phyloP scores from a whole-genome alignment of 495 filamentous ascomycete species.

The Xylaria telfairii region DNA sequence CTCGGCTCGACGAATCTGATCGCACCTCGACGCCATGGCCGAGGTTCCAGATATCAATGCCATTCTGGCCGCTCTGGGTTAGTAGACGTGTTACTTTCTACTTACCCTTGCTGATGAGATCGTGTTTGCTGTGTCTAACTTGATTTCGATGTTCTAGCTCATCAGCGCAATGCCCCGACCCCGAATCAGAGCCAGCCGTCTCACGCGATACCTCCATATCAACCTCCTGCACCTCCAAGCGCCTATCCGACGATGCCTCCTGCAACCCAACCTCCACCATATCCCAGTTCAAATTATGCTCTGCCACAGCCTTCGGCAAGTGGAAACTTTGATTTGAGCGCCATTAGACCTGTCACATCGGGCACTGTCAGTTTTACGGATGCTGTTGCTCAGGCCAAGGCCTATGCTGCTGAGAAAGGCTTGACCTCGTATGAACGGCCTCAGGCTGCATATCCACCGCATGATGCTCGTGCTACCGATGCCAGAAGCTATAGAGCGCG shows the following conservation, averaged over 20 bases:
- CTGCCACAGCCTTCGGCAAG: constrained; percentile 72
- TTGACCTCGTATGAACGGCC: constrained; percentile 59
- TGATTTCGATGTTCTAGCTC: constrained; percentile 25
- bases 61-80: constrained; percentile 62
- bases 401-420: constrained; percentile 74
- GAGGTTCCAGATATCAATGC: constrained; percentile 56
- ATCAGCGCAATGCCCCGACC: constrained; percentile 46
- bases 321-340: constrained; percentile 74
- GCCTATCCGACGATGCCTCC: constrained; percentile 36
- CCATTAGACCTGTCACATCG: constrained; percentile 73
- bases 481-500: constrained; percentile 65
- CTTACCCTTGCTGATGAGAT: neutral
- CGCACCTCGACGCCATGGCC: constrained; percentile 43
- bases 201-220: constrained; percentile 48
- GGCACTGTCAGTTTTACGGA: constrained; percentile 76
- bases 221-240: constrained; percentile 39
- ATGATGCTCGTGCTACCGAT: constrained; percentile 48
- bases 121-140: constrained; percentile 20
- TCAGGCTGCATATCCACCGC: constrained; percentile 44
- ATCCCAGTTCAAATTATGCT: constrained; percentile 51
- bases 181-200: constrained; percentile 41
- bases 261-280: constrained; percentile 46
- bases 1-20: constrained; percentile 16
- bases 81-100: constrained; percentile 20
- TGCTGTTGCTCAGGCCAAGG: constrained; percentile 74